Percentiles rank a stretch among this genome's conserved stretches.
Conservation (phyloP, 78 protist species). For the Pelomyxa schiedti region DNA sequence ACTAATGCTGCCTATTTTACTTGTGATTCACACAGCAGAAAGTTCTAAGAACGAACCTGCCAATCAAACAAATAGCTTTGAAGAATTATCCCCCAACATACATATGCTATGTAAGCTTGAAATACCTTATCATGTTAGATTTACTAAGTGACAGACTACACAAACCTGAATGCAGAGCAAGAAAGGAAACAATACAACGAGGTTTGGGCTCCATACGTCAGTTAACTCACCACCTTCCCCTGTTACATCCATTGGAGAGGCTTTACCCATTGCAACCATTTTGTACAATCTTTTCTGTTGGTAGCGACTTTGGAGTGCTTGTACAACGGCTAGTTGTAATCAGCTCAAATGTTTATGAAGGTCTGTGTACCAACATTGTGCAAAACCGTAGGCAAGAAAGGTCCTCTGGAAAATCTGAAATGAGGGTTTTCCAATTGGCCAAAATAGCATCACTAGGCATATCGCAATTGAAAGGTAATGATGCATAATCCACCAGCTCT, state of each 20-base stretch:
- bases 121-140: too few relatives aligned
- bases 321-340: slow-evolving; percentile 46
- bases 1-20: too few relatives aligned
- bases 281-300: slow-evolving; percentile 44
- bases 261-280: slow-evolving; percentile 47
- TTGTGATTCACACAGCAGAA: too few relatives aligned
- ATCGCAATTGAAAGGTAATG: slow-evolving; percentile 34
- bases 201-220: neutral
- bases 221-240: slow-evolving; percentile 22
- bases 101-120: neutral
- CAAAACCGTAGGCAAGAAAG: neutral
- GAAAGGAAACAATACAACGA: neutral
- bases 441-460: neutral
- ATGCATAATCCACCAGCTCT: slow-evolving; percentile 59
- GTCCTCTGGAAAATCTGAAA: neutral
- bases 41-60: too few relatives aligned
- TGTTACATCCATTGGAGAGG: slow-evolving; percentile 46
- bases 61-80: neutral
- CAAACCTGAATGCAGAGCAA: neutral
- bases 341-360: slow-evolving; percentile 2
- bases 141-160: too few relatives aligned
- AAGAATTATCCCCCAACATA: neutral
- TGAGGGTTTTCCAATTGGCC: neutral
- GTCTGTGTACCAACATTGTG: neutral
- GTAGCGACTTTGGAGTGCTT: slow-evolving; percentile 37